These are phyloP conservation scores for Mediolabrus comicus DNA, from an alignment of 108 stramenopile genomes.

Conservation along the genomic window DNA sequence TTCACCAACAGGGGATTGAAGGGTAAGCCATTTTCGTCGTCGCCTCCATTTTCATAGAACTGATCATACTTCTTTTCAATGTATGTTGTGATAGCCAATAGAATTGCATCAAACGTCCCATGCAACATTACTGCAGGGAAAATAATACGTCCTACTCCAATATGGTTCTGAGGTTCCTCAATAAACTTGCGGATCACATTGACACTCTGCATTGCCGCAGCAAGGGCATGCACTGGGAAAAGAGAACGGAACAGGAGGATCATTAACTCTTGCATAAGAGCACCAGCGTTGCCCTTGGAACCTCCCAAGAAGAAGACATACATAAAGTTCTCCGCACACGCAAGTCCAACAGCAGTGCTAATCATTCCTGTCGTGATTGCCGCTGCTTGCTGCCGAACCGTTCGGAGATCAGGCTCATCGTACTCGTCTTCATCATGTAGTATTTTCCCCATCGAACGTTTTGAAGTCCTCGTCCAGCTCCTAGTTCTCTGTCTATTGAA, in stretches of 20 bases:
- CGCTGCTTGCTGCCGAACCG: slow-evolving; percentile 78
- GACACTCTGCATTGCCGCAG: slow-evolving; percentile 87
- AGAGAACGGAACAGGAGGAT: slow-evolving; percentile 78
- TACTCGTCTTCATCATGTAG: slow-evolving; percentile 37
- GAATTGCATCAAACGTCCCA: slow-evolving; percentile 82
- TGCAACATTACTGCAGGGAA: slow-evolving; percentile 80
- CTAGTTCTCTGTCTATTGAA: slow-evolving; percentile 10
- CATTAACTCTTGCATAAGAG: slow-evolving; percentile 62
- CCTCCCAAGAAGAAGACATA: slow-evolving; percentile 89
- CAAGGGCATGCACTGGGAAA: slow-evolving; percentile 84
- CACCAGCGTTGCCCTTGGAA: slow-evolving; percentile 21
- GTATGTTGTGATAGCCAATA: slow-evolving; percentile 76
- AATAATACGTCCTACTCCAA: slow-evolving; percentile 86
- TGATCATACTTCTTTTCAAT: slow-evolving; percentile 68
- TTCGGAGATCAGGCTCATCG: slow-evolving; percentile 71
- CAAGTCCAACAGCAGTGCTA: slow-evolving; percentile 82
- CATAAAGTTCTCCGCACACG: slow-evolving; percentile 87
- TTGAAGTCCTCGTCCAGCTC: slow-evolving; percentile 3
- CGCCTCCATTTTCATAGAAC: slow-evolving; percentile 60
- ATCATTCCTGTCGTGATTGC: slow-evolving; percentile 91
- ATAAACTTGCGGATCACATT: slow-evolving; percentile 84
- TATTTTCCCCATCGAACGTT: not conserved
- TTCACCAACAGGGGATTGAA: slow-evolving; percentile 71
- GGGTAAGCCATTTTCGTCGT: slow-evolving; percentile 48
- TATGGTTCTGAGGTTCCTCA: slow-evolving; percentile 55